Evolutionary conservation across 2,329 filamentous ascomycete species (phyloP), one percentile per base, ranked within the genome.

Genomic region (Didymella sp.): DNA sequence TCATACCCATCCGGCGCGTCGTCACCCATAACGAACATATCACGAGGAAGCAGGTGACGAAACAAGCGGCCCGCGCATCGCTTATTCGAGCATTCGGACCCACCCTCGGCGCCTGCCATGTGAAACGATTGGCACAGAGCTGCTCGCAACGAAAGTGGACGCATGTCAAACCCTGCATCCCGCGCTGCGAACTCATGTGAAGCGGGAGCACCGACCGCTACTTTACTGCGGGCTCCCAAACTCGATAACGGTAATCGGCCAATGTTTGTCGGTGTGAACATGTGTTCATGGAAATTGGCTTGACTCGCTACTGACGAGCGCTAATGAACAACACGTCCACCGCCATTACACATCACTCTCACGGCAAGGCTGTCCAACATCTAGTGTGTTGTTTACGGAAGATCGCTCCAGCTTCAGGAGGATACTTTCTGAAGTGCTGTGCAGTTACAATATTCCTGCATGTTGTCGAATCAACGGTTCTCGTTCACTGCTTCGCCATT

Each of bases 151-250:
- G n/a, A n/a, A n/a, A n/a, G n/a, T n/a, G n/a, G n/a, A n/a, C n/a
- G 53, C 13, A 44, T 40, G 33, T 11, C 13, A 19, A 50, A 51
- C 54, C 42, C 42, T 19, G 11, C 19, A 22, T n/a, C 27, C 48
- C 9, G 17, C 9, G 15, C 27, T 57, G 48, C 48, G 43, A 51
- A 57, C 54, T 37, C 47, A 38, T 48, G 28, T 48, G 37, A n/a
- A 37, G 43, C 48, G 43, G 54, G 24, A 44, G n/a, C 8, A 13
- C 54, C 48, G 42, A 57, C 54, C 54, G 54, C 54, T 21, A 17
- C 31, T 57, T 48, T n/a, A 7, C 17, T 22, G 15, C 19, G 30
- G 7, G 6, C 3, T 11, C 30, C 37, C 15, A 6, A 46, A 17
- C 15, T n/a, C 37, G 30, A 24, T 11, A 15, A 27, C 48, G 48